phyloP scores from a whole-genome alignment of 768 basidiomycete genomes.

The Pleurotus ostreatus region DNA sequence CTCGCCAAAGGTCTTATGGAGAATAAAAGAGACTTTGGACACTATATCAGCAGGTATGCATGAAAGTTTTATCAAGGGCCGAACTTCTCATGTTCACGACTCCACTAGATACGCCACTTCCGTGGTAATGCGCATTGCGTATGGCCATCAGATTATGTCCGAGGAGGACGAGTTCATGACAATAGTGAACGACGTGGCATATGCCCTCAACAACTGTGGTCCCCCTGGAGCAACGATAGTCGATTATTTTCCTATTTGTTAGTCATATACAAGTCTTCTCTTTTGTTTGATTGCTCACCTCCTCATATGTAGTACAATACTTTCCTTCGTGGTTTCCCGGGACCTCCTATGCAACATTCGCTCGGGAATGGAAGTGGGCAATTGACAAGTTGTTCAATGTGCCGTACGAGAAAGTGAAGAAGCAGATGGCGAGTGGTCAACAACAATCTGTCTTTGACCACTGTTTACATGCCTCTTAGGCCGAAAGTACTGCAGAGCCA shows the following conservation, averaged over 20 bases:
- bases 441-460: background rate
- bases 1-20: constrained; percentile 25
- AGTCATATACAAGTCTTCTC: constrained; percentile 4
- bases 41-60: constrained; percentile 1
- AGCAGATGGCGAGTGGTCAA: constrained; percentile 19
- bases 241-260: constrained; percentile 21
- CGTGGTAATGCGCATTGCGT: constrained; percentile 17
- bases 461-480: constrained; percentile 4
- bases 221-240: constrained; percentile 15
- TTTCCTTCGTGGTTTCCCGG: constrained; percentile 38
- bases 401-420: constrained; percentile 24
- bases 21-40: constrained; percentile 15
- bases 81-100: background rate
- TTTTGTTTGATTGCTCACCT: constrained; percentile 2
- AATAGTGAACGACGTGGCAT: constrained; percentile 13
- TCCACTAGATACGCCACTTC: constrained; percentile 19
- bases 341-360: constrained; percentile 28
- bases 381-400: constrained; percentile 27
- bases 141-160: constrained; percentile 19
- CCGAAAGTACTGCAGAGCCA: constrained; percentile 14
- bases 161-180: constrained; percentile 20
- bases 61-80: background rate
- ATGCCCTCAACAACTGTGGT: constrained; percentile 11
- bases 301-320: constrained; percentile 26
- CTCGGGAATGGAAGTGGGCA: constrained; percentile 22